Evolutionary conservation across 176 grass and related monocot genomes (phyloP).

Genomic region (Aegilops sharonensis): DNA sequence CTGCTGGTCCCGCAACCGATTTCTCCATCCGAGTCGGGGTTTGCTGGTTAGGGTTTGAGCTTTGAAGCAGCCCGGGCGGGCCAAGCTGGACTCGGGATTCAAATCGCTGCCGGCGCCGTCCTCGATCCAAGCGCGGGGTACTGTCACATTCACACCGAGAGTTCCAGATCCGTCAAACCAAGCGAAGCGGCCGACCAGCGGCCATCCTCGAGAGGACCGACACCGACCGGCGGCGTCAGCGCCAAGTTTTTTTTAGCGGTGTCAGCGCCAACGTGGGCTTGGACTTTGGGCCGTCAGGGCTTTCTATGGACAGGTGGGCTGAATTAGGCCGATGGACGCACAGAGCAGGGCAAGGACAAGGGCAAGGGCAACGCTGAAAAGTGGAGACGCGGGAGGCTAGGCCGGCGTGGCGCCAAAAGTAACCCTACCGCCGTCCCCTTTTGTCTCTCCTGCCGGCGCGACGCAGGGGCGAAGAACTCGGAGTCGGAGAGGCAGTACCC

Average conservation of each 20-base stretch:
- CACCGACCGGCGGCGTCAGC: no score
- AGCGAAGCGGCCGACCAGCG: not conserved
- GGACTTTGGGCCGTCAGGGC: not conserved
- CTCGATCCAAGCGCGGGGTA: not conserved
- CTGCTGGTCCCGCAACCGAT: not conserved
- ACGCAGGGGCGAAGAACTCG: not conserved
- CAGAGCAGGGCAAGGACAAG: not conserved
- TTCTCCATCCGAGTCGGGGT: not conserved
- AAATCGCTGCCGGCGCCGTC: not conserved
- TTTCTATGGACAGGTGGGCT: not conserved
- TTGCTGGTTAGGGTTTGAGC: not conserved
- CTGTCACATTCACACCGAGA: not conserved
- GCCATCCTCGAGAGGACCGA: not conserved
- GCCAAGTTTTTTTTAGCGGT: no score
- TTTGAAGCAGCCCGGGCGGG: no score
- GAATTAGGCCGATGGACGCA: not conserved
- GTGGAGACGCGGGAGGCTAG: not conserved
- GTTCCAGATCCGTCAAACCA: not conserved
- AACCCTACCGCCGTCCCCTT: not conserved
- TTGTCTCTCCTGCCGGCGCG: not conserved
- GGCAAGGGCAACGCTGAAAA: not conserved
- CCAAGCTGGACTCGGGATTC: not conserved
- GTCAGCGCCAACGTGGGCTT: not conserved
- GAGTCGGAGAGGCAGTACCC: not conserved
- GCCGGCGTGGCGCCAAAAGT: conserved; percentile 10